These are phyloP conservation scores for Cryphonectria nitschkei DNA, from an alignment of 2,329 filamentous ascomycete species.

Conservation along the genomic window DNA sequence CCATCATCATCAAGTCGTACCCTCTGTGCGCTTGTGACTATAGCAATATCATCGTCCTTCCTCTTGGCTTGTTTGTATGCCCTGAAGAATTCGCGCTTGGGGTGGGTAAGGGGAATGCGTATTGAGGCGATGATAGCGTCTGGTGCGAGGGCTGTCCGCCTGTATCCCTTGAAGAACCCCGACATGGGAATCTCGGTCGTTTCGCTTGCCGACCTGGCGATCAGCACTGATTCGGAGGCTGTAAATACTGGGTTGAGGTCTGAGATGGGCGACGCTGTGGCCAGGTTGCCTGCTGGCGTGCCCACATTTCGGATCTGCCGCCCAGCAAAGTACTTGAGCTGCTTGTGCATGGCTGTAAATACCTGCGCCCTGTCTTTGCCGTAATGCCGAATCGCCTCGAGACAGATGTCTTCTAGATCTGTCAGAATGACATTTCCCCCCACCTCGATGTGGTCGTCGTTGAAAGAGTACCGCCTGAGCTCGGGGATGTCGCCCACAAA, in stretches of 20 bases:
- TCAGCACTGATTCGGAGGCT: constrained; percentile 78
- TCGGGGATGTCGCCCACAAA: constrained; percentile 94
- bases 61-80: constrained; percentile 96
- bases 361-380: constrained; percentile 73
- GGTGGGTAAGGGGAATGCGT: constrained; percentile 76
- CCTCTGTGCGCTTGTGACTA: constrained; percentile 86
- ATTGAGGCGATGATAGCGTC: constrained; percentile 87
- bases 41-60: constrained; percentile 98
- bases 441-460: constrained; percentile 83
- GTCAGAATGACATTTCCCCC: constrained; percentile 93
- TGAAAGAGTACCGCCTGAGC: constrained; percentile 78
- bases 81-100: constrained; percentile 80
- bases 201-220: constrained; percentile 75
- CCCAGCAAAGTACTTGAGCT: constrained; percentile 92
- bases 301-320: constrained; percentile 97
- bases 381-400: constrained; percentile 78
- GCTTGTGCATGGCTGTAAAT: constrained; percentile 89
- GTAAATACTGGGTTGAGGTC: constrained; percentile 95
- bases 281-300: constrained; percentile 91
- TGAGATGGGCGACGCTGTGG: constrained; percentile 93
- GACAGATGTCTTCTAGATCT: constrained; percentile 84
- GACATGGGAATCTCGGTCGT: constrained; percentile 89
- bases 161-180: constrained; percentile 90
- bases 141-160: constrained; percentile 77
- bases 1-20: constrained; percentile 72